Evolutionary conservation across 2,329 filamentous ascomycete species (phyloP).

Genomic region (Sarocladium oryzae): DNA sequence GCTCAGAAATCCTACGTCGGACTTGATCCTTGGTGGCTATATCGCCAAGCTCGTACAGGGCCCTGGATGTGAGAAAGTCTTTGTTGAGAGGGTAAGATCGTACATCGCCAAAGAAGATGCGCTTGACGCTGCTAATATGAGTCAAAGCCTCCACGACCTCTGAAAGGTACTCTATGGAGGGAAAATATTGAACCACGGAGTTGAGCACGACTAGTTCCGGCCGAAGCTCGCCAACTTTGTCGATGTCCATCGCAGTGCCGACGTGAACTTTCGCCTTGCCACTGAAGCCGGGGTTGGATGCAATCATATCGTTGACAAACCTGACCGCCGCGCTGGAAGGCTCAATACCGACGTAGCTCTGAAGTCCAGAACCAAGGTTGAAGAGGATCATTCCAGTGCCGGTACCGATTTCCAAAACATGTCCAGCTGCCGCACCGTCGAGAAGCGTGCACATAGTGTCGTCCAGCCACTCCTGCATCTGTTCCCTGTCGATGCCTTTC

Average conservation of each 20-base stretch:
- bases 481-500: constrained; percentile 16
- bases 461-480: constrained; percentile 27
- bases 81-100: constrained; percentile 14
- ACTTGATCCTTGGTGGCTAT: constrained; percentile 10
- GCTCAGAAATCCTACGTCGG: constrained; percentile 12
- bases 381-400: constrained; percentile 26
- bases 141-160: constrained; percentile 8
- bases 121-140: constrained; percentile 1
- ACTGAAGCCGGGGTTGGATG: constrained; percentile 10
- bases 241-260: constrained; percentile 17
- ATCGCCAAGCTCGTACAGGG: constrained; percentile 6
- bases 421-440: constrained; percentile 10
- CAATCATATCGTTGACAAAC: constrained; percentile 15
- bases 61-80: constrained; percentile 12
- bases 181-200: constrained; percentile 11
- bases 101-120: constrained; percentile 17
- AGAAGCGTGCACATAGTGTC: constrained; percentile 20
- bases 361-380: constrained; percentile 17
- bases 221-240: background rate
- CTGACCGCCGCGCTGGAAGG: constrained; percentile 17
- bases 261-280: constrained; percentile 14
- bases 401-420: constrained; percentile 24
- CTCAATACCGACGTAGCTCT: constrained; percentile 22
- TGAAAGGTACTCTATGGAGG: constrained; percentile 6
- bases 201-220: constrained; percentile 18